Evolutionary conservation across 164 flowering plant species (phyloP), one percentile per base, ranked within the genome.

Genomic region (Malania oleifera): DNA sequence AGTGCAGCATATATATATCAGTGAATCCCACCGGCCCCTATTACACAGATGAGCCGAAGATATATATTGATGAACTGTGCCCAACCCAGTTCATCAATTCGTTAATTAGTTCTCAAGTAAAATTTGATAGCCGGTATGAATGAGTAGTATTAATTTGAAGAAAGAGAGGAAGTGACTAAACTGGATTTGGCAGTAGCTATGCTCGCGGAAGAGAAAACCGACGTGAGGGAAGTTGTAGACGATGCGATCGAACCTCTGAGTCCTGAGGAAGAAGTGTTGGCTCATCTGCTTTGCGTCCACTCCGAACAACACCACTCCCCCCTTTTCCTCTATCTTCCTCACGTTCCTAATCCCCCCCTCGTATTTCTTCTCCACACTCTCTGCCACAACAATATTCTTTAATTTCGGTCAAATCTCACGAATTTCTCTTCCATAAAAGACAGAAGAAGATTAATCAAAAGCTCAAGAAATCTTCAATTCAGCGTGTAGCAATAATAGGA

Each of bases 201-300:
- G 45, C 68, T 80, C 78, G 5, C 53, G 79, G 54, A 19, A 74
- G 26, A 39, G 64, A 50, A 78, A 81, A 20, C 84, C 87, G 24
- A 73, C 84, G 51, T 82, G 84, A 34, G 84, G 87, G 67, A 80
- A 82, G 63, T 78, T 82, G 64, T 67, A 80, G 59, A 80, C 71
- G 23, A 82, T 63, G 20, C 77, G 73, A 62, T 82, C 75, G 28
- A 82, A 80, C 55, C 71, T 66, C 55, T 73, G 73, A 8, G 76
- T 72, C 37, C 52, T 65, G 26, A 80, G 80, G 43, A 72, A 72
- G 57, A 54, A 73, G 50, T 77, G 84, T 20, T 72, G 65, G 46
- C 70, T 68, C 84, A 82, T 80, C 23, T 63, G 53, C 5, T 54
- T 74, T 3, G 81, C 87, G 52, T 82, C 87, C 28, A 82, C 67